Base-by-base conservation (phyloP, 306 rosid genomes). In the Glycine tomentella region DNA sequence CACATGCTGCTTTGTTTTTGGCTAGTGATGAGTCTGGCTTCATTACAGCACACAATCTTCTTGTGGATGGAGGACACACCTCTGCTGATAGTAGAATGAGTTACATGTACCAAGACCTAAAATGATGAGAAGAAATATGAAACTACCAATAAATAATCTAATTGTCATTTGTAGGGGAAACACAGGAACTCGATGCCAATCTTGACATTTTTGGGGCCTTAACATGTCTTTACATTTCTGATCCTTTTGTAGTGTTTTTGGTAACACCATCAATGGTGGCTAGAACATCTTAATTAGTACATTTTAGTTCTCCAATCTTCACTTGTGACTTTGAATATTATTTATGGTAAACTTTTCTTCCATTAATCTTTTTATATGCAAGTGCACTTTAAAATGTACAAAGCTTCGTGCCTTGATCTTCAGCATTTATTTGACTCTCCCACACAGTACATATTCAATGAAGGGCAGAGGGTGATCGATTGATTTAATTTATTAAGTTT, bases 21-120 rank as follows among this genome's bases (percentile, higher is more conserved):
- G 97, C 94, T 10, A 83, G 92, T 80, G 94, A 86, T 15, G 88
- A 88, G 0, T 83, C 98, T 3, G 90, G 92, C 2, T 94, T 88
- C 69, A 76, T 92, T 2, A 94, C 97, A 45, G 96, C 85, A 12
- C 96, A 90, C 34, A 88, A 82, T 74, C 95, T 94, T 56, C 88
- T 84, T 45, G 85, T 94, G 7, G 98, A 94, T 77, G 98, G 98
- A 1, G 98, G 98, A 64, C 81, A 75, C 80, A 92, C 97, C 3
- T 78, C 84, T 58, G 97, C 92, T 51, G 40, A n/a, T 76, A 75
- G 85, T 64, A 8, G 6, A 61, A 74, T 92, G 87, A 83, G 90
- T 77, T 85, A 84, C 80, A 86, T 94, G 15, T 92, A 88, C 68
- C 89, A 89, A 70, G 70, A 75, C 11, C 65, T 67, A 15, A 64